Conservation (phyloP, 768 basidiomycete genomes). For the Panaeolus cyanescens region DNA sequence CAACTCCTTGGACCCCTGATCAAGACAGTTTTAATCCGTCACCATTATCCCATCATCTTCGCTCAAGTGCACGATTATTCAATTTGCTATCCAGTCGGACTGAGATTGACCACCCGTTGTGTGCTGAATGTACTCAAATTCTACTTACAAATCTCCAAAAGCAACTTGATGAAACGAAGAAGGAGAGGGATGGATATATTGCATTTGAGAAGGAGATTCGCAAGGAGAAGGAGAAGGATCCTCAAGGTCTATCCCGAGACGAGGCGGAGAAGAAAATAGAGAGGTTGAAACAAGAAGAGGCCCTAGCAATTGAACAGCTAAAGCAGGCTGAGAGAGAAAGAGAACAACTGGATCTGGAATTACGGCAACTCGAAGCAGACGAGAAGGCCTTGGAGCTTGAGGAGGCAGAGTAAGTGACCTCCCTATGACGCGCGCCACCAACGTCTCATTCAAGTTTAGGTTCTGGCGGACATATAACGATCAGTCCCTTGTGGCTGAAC, state of each 20-base stretch:
- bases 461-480: conserved; percentile 85
- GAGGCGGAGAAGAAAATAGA: conserved; percentile 76
- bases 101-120: conserved; percentile 91
- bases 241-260: conserved; percentile 58
- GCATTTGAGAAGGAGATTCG: conserved; percentile 88
- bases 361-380: conserved; percentile 70
- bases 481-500: conserved; percentile 63
- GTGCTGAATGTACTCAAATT: conserved; percentile 90
- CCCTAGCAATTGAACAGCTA: conserved; percentile 70
- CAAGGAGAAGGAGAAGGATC: conserved; percentile 77
- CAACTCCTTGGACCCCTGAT: conserved; percentile 39
- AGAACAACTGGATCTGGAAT: conserved; percentile 72
- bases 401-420: conserved; percentile 70
- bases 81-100: conserved; percentile 76
- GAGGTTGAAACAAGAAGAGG: conserved; percentile 69
- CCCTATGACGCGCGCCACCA: neutral
- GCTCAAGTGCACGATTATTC: conserved; percentile 73
- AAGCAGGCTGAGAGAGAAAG: conserved; percentile 77
- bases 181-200: conserved; percentile 90
- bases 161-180: conserved; percentile 87
- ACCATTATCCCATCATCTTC: conserved; percentile 76
- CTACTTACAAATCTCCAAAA: conserved; percentile 74
- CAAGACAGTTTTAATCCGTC: conserved; percentile 64
- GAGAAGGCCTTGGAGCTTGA: conserved; percentile 80
- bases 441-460: conserved; percentile 28